These are phyloP conservation scores for Trichoderma sp. DNA, from an alignment of 2,329 filamentous ascomycete species.

Conservation along the genomic window DNA sequence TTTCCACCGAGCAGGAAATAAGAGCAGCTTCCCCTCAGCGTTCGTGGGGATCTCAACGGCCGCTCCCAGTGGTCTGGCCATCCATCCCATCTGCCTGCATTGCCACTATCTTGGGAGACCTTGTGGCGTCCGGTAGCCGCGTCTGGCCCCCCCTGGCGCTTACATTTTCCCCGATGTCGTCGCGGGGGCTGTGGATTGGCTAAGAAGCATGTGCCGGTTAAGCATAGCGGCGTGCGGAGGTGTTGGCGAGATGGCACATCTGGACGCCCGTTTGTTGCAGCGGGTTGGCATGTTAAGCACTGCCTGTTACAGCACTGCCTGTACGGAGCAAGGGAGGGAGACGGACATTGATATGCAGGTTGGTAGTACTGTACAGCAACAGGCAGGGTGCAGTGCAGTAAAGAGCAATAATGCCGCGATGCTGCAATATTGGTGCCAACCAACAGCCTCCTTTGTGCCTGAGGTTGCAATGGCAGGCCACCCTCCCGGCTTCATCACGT, in stretches of 20 bases:
- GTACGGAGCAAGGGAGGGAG: too few relatives aligned
- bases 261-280: not conserved
- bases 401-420: not conserved
- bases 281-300: too few relatives aligned
- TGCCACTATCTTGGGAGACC: not conserved
- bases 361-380: not conserved
- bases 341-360: too few relatives aligned
- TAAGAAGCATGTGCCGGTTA: constrained; percentile 1
- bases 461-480: not conserved
- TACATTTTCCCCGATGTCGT: constrained; percentile 6
- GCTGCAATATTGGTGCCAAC: too few relatives aligned
- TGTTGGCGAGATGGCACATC: not conserved
- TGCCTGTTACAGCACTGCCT: too few relatives aligned
- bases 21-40: not conserved
- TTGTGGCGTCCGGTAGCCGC: constrained; percentile 9
- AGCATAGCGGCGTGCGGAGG: constrained; percentile 14
- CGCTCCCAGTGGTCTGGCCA: not conserved
- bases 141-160: not conserved
- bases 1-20: not conserved
- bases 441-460: too few relatives aligned
- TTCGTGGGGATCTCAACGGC: constrained; percentile 7
- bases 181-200: constrained; percentile 8
- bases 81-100: not conserved
- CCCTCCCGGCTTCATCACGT: not conserved
- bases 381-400: too few relatives aligned